These are phyloP conservation scores for Lichtheimia ornata DNA, from an alignment of 371 early-diverging fungal genomes.

Conservation along the genomic window DNA sequence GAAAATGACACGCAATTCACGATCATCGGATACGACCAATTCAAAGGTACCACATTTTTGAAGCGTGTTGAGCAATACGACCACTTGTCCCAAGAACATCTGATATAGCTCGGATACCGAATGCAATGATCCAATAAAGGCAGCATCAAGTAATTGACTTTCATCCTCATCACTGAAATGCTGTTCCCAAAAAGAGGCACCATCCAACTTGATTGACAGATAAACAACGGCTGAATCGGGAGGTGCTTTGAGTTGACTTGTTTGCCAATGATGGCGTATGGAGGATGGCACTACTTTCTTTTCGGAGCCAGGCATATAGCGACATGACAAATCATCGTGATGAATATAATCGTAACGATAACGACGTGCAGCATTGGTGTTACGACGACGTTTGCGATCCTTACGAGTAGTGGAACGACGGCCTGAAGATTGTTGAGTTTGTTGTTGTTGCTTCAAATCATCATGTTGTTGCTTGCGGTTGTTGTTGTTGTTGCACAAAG, in stretches of 20 bases:
- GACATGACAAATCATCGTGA: slow-evolving; percentile 16
- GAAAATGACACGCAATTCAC: slow-evolving; percentile 15
- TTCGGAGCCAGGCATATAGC: slow-evolving; percentile 3
- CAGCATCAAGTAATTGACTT: slow-evolving; percentile 11
- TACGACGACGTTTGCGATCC: not conserved
- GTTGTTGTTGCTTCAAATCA: not conserved
- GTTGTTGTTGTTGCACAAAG: not conserved
- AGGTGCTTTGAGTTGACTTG: slow-evolving; percentile 11
- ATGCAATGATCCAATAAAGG: slow-evolving; percentile 12
- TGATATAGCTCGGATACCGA: slow-evolving; percentile 11
- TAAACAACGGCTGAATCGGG: slow-evolving; percentile 7
- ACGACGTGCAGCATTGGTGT: not conserved
- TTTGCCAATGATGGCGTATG: slow-evolving; percentile 11
- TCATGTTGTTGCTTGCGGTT: slow-evolving; percentile 5
- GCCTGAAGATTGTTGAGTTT: not conserved
- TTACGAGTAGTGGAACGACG: slow-evolving; percentile 8
- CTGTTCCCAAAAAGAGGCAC: slow-evolving; percentile 5
- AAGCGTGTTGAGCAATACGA: slow-evolving; percentile 9
- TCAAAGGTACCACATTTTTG: slow-evolving; percentile 9
- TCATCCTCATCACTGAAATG: not conserved
- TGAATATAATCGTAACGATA: slow-evolving; percentile 16
- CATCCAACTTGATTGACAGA: slow-evolving; percentile 13
- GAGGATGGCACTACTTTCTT: not conserved
- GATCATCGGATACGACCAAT: slow-evolving; percentile 5
- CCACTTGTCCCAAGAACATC: slow-evolving; percentile 11